Conservation (phyloP, 2,329 filamentous ascomycete species). For the Calonectria pteridis region DNA sequence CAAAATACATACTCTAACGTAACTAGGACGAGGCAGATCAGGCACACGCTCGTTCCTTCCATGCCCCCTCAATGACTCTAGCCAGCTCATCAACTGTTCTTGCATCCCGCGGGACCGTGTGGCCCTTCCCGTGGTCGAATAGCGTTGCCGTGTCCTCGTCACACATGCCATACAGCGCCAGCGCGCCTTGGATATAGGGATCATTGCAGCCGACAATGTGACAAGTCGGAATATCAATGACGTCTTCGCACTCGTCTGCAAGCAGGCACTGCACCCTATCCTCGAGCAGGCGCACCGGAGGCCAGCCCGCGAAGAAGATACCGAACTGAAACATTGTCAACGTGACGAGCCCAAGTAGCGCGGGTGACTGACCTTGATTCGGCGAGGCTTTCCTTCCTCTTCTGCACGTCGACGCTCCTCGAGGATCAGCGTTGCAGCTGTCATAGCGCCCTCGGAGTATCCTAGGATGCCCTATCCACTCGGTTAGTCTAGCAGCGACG, state of each 20-base stretch:
- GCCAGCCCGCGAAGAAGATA: conserved; percentile 68
- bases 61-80: conserved; percentile 19
- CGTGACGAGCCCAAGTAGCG: conserved; percentile 32
- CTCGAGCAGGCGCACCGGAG: conserved; percentile 58
- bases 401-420: conserved; percentile 59
- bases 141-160: conserved; percentile 69
- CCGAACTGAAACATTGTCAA: conserved; percentile 58
- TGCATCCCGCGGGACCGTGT: conserved; percentile 69
- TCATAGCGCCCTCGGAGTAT: conserved; percentile 71
- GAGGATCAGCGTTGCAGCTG: conserved; percentile 65
- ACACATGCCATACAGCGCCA: conserved; percentile 73
- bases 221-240: conserved; percentile 65
- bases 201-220: conserved; percentile 68
- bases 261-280: conserved; percentile 58
- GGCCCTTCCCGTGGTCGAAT: conserved; percentile 76
- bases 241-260: conserved; percentile 60
- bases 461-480: conserved; percentile 62
- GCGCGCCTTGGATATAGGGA: conserved; percentile 71
- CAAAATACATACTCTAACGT: background rate
- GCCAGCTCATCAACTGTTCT: conserved; percentile 61
- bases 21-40: background rate
- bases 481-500: background rate
- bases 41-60: conserved; percentile 3
- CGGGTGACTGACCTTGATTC: conserved; percentile 49
- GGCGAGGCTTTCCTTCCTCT: conserved; percentile 48